Conservation (phyloP, 495 filamentous ascomycete species). For the Talaromyces nanjingensis region DNA sequence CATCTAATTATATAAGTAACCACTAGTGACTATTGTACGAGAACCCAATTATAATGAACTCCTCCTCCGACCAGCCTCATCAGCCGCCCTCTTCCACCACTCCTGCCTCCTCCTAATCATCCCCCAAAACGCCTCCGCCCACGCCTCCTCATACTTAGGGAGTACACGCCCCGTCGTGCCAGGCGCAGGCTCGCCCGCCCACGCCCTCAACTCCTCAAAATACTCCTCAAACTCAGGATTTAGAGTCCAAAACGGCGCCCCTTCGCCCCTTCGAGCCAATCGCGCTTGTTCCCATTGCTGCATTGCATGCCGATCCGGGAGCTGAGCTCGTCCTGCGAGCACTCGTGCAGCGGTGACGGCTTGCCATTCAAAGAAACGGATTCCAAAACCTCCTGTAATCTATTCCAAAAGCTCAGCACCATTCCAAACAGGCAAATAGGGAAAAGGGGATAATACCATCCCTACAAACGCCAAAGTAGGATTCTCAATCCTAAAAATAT, state of each 20-base stretch:
- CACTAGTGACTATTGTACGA: no score
- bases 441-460: conserved; percentile 13
- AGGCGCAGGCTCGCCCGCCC: conserved; percentile 39
- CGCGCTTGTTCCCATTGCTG: conserved; percentile 45
- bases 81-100: background rate
- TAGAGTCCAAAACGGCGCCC: conserved; percentile 39
- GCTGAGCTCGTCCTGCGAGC: conserved; percentile 40
- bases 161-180: conserved; percentile 29
- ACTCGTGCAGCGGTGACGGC: conserved; percentile 50
- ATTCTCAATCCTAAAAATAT: conserved; percentile 27
- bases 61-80: background rate
- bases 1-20: background rate
- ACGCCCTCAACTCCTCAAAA: conserved; percentile 39
- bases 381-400: conserved; percentile 50
- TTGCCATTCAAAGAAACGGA: conserved; percentile 56
- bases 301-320: conserved; percentile 38
- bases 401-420: conserved; percentile 21
- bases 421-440: background rate
- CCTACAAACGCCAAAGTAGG: conserved; percentile 32
- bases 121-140: conserved; percentile 18
- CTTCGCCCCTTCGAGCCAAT: conserved; percentile 42
- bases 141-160: conserved; percentile 30
- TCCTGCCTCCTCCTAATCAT: background rate
- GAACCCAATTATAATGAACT: background rate
- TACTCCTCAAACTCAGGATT: conserved; percentile 49